Conservation (phyloP, 495 filamentous ascomycete species). For the Xylaria intraflava region DNA sequence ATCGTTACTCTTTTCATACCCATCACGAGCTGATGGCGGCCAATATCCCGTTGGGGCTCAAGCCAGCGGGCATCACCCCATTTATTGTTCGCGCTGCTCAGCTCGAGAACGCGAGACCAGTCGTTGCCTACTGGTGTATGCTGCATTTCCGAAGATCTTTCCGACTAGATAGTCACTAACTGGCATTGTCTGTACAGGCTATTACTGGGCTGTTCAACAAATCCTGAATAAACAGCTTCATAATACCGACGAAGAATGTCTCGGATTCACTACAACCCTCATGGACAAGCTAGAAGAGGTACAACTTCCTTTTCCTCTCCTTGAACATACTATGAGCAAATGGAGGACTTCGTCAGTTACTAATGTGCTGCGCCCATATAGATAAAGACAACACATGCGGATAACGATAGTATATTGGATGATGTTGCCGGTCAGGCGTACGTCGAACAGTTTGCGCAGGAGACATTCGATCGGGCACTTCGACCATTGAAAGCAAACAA, state of each 20-base stretch:
- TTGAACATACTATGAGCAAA: background rate
- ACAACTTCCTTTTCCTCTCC: constrained; percentile 15
- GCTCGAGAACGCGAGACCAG: constrained; percentile 74
- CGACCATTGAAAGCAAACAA: constrained; percentile 74
- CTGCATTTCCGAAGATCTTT: constrained; percentile 5
- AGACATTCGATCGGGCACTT: constrained; percentile 80
- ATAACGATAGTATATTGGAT: constrained; percentile 64
- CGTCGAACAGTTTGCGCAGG: constrained; percentile 85
- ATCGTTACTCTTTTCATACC: background rate
- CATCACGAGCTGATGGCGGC: constrained; percentile 54
- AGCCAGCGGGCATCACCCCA: constrained; percentile 62
- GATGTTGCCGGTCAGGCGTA: constrained; percentile 82
- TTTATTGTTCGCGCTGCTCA: constrained; percentile 79
- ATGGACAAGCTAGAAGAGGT: constrained; percentile 92
- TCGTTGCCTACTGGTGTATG: constrained; percentile 92
- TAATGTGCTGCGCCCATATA: constrained; percentile 22
- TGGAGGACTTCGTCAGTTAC: background rate
- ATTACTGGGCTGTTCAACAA: constrained; percentile 89
- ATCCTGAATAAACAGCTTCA: constrained; percentile 78
- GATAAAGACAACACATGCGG: constrained; percentile 55
- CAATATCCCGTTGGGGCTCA: constrained; percentile 66
- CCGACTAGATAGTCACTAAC: background rate
- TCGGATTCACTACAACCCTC: constrained; percentile 67
- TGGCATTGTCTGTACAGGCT: constrained; percentile 47
- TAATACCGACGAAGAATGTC: constrained; percentile 62